Evolutionary conservation across 345 rosid genomes (phyloP), one percentile per base, ranked within the genome.

Genomic region (Moricandia moricandioides): DNA sequence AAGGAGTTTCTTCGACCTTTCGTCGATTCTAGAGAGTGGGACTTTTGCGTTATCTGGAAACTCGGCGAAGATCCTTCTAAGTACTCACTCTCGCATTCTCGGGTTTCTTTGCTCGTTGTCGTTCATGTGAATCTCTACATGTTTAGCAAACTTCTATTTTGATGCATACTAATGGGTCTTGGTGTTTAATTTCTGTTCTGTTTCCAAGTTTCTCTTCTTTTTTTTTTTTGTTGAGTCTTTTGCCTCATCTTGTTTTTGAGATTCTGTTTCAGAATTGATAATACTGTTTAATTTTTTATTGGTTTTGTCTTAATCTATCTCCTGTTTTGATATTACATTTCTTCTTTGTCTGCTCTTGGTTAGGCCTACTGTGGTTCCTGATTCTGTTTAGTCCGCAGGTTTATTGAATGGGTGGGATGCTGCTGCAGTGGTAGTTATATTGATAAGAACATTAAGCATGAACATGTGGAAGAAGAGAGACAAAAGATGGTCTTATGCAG

Each of bases 11-110:
- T 94, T 31, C 86, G 96, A 76, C 96, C 93, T 21, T 77, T 90
- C 17, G 91, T 91, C 13, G 88, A 85, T 56, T 74, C 86, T 43
- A 81, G 72, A 57, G 81, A 64, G 24, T 94, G 98, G 97, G 98
- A 91, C 62, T 90, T 85, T 55, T 86, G 90, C 58, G 87, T 91
- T 76, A 85, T 88, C 54, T 94, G 98, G 97, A 88, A 88, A 81
- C 79, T 91, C 54, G 90, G 89, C 5, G 88, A 88, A 69, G 95
- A 87, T 62, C 92, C 97, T 72, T 90, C 97, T 17, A 84, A 87
- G 97, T 91, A 69, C 31, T 11, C 61, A 29, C 58, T 70, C 64
- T n/a, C n/a, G n/a, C n/a, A n/a, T n/a, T n/a, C n/a, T n/a, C n/a
- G n/a, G n/a, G n/a, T n/a, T n/a, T n/a, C n/a, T n/a, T n/a, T n/a